Percentiles rank a stretch among this genome's conserved stretches.
These are phyloP conservation scores for Pythium oligandrum DNA, from an alignment of 352 stramenopile genomes.

Conservation along the genomic window DNA sequence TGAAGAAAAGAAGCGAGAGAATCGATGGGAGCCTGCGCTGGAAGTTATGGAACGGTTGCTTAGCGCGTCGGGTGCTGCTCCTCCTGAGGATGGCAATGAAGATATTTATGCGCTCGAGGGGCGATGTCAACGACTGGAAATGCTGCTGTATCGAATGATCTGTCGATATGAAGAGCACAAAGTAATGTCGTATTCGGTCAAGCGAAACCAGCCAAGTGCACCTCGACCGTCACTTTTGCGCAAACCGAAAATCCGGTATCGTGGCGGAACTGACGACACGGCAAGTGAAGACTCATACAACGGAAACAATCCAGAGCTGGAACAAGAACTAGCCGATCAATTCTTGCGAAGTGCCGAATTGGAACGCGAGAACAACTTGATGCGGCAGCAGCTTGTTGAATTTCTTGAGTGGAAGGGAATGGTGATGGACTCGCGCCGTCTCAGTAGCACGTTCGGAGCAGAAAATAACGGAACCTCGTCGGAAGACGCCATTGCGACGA, in stretches of 20 bases:
- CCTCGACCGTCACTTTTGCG: constrained; percentile 27
- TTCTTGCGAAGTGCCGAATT: constrained; percentile 36
- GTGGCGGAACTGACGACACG: constrained; percentile 22
- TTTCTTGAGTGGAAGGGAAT: constrained; percentile 65
- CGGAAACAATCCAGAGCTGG: constrained; percentile 27
- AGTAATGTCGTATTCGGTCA: constrained; percentile 47
- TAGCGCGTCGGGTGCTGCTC: constrained; percentile 44
- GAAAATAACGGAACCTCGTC: neutral
- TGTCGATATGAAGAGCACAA: constrained; percentile 84
- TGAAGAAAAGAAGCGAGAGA: constrained; percentile 24
- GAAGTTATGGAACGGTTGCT: constrained; percentile 80
- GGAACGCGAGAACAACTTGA: constrained; percentile 62
- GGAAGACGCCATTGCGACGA: constrained; percentile 28
- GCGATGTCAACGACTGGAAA: constrained; percentile 69
- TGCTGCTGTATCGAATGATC: constrained; percentile 84
- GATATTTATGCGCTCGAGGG: constrained; percentile 37
- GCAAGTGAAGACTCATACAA: constrained; percentile 34
- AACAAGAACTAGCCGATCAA: constrained; percentile 47
- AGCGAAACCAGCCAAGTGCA: constrained; percentile 17
- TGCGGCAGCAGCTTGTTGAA: constrained; percentile 63
- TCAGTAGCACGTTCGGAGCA: neutral
- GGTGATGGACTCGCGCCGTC: constrained; percentile 19
- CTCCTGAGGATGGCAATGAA: constrained; percentile 31
- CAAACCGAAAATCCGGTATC: constrained; percentile 47
- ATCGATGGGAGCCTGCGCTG: constrained; percentile 72